Conservation (phyloP, 2,329 filamentous ascomycete species). For the Chaetomiaceae sp. region DNA sequence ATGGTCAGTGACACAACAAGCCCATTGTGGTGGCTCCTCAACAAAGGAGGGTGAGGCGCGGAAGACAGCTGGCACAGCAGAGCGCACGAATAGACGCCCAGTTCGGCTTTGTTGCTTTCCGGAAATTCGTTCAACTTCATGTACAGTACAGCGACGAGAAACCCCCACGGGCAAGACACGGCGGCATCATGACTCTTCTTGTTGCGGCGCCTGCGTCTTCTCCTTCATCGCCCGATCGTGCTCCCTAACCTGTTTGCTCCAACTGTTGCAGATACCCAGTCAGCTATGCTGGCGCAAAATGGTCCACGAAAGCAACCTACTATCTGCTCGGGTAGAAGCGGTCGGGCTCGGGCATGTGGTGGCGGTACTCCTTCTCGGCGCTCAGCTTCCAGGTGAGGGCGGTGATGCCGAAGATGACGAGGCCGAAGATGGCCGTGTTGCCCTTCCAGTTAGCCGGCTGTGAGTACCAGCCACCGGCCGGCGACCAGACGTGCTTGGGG, state of each 20-base stretch:
- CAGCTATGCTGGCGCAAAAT: background rate
- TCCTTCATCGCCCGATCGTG: slow-evolving; percentile 37
- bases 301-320: slow-evolving; percentile 45
- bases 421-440: slow-evolving; percentile 58
- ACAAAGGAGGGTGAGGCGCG: no score
- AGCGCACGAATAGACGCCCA: no score
- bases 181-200: slow-evolving; percentile 16
- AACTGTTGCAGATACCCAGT: slow-evolving; percentile 27
- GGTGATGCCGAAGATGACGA: slow-evolving; percentile 51
- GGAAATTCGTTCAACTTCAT: background rate
- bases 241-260: slow-evolving; percentile 41
- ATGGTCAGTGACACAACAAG: no score
- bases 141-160: slow-evolving; percentile 9
- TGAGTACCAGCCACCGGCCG: slow-evolving; percentile 93
- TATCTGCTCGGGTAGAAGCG: slow-evolving; percentile 83
- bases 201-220: slow-evolving; percentile 15
- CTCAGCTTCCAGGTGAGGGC: slow-evolving; percentile 64
- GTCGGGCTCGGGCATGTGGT: slow-evolving; percentile 70
- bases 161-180: background rate
- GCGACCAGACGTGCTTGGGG: slow-evolving; percentile 99
- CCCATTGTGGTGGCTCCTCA: no score
- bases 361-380: slow-evolving; percentile 65
- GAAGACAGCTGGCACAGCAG: no score
- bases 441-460: slow-evolving; percentile 91
- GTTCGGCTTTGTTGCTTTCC: no score